Evolutionary conservation across 1,284 basidiomycete genomes (phyloP).

Genomic region (Malassezia pachydermatis): DNA sequence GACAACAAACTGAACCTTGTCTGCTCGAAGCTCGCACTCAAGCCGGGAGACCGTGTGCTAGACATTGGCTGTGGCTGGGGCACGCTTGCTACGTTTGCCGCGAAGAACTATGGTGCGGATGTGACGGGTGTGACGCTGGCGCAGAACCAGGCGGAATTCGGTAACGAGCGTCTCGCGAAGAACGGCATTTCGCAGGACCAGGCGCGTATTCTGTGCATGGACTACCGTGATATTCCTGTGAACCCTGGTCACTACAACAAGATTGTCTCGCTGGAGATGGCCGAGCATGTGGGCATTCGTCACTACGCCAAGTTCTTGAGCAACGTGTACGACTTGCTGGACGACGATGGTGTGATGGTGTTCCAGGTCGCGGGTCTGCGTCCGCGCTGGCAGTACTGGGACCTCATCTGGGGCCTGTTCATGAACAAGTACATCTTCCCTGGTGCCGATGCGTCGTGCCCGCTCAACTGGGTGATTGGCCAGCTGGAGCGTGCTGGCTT

Average conservation of each 20-base stretch:
- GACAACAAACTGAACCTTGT: slow-evolving; percentile 95
- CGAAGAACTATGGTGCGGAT: slow-evolving; percentile 91
- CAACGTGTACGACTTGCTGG: slow-evolving; percentile 83
- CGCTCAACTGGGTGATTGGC: slow-evolving; percentile 85
- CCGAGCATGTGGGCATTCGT: slow-evolving; percentile 82
- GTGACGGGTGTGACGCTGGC: slow-evolving; percentile 90
- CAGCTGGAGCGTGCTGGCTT: slow-evolving; percentile 77
- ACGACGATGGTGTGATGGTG: slow-evolving; percentile 87
- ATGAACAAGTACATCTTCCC: slow-evolving; percentile 64
- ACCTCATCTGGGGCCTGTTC: slow-evolving; percentile 71
- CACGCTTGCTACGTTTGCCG: slow-evolving; percentile 82
- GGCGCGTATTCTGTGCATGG: slow-evolving; percentile 83
- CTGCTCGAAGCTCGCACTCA: slow-evolving; percentile 82
- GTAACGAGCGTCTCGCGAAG: slow-evolving; percentile 70
- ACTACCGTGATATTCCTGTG: slow-evolving; percentile 84
- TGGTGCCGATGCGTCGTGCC: slow-evolving; percentile 73
- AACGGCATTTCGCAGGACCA: slow-evolving; percentile 67
- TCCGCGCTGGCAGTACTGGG: slow-evolving; percentile 91
- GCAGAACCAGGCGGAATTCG: slow-evolving; percentile 82
- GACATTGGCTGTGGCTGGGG: slow-evolving; percentile 98
- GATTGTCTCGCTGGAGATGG: slow-evolving; percentile 96
- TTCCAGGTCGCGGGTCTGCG: slow-evolving; percentile 93
- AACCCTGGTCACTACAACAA: slow-evolving; percentile 72
- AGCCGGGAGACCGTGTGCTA: slow-evolving; percentile 71
- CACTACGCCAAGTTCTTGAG: slow-evolving; percentile 79